These are phyloP conservation scores for Colletotrichum lindemuthianum DNA, from an alignment of 2,329 filamentous ascomycete genomes.

Conservation along the genomic window DNA sequence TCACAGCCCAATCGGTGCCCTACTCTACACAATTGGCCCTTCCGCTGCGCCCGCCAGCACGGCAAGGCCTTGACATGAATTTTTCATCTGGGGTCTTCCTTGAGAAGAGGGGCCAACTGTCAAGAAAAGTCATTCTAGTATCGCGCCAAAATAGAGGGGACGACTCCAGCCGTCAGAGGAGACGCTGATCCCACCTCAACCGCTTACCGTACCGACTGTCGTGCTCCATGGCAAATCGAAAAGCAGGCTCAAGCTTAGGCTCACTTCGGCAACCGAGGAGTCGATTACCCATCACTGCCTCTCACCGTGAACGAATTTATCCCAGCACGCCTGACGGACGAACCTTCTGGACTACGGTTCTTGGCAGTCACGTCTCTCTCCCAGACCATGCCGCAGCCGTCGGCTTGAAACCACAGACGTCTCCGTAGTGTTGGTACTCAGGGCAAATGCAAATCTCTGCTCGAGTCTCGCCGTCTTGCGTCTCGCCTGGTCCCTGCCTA, in stretches of 20 bases:
- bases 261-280: conserved; percentile 8
- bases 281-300: conserved; percentile 8
- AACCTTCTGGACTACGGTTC: conserved; percentile 32
- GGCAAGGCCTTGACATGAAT: conserved; percentile 26
- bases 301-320: conserved; percentile 28
- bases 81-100: conserved; percentile 36
- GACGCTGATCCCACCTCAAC: conserved; percentile 31
- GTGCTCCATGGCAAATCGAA: background rate
- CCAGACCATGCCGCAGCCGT: conserved; percentile 34
- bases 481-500: conserved; percentile 37
- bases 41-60: conserved; percentile 18
- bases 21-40: conserved; percentile 35
- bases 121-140: conserved; percentile 27
- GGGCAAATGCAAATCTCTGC: conserved; percentile 37
- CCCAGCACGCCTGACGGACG: conserved; percentile 32
- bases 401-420: conserved; percentile 36
- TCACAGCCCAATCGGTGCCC: conserved; percentile 46
- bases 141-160: conserved; percentile 33
- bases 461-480: conserved; percentile 28
- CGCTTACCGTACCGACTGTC: conserved; percentile 20
- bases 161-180: conserved; percentile 28
- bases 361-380: conserved; percentile 37
- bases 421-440: conserved; percentile 34
- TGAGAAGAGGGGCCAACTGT: conserved; percentile 36
- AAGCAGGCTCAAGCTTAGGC: no score